phyloP scores from a whole-genome alignment of 768 basidiomycete species.

The Boletus sp. region DNA sequence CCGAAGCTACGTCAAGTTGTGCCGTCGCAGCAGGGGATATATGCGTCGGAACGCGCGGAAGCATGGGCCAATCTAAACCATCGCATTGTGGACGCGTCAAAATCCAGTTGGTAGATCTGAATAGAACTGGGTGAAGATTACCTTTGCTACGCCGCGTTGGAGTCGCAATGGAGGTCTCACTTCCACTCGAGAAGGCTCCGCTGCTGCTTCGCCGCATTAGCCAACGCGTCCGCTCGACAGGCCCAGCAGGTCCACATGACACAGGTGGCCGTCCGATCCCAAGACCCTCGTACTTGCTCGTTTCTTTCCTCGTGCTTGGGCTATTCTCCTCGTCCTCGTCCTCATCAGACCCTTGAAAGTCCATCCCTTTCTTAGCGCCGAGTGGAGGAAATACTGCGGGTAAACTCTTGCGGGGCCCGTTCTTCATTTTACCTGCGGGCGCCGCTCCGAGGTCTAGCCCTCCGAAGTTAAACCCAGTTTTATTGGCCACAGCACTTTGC shows the following conservation, averaged over 20 bases:
- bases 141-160: slow-evolving; percentile 58
- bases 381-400: slow-evolving; percentile 66
- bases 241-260: slow-evolving; percentile 28
- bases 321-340: slow-evolving; percentile 65
- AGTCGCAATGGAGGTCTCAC: slow-evolving; percentile 60
- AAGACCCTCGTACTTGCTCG: slow-evolving; percentile 57
- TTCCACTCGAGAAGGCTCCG: slow-evolving; percentile 76
- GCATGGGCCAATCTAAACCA: slow-evolving; percentile 54
- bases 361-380: slow-evolving; percentile 28
- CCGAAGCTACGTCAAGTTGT: slow-evolving; percentile 35
- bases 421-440: slow-evolving; percentile 42
- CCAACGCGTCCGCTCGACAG: slow-evolving; percentile 52
- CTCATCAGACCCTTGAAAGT: slow-evolving; percentile 48
- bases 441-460: slow-evolving; percentile 38
- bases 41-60: slow-evolving; percentile 46
- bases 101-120: background rate
- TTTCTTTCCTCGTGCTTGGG: slow-evolving; percentile 53
- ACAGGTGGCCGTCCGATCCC: slow-evolving; percentile 60
- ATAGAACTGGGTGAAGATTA: slow-evolving; percentile 44
- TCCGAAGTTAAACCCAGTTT: slow-evolving; percentile 54
- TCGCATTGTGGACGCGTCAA: background rate
- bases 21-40: slow-evolving; percentile 47
- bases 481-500: slow-evolving; percentile 77
- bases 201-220: slow-evolving; percentile 78
- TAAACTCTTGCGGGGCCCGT: slow-evolving; percentile 66